Base-by-base conservation (phyloP, 164 flowering plant genomes). In the Kalanchoe fedtschenkoi region DNA sequence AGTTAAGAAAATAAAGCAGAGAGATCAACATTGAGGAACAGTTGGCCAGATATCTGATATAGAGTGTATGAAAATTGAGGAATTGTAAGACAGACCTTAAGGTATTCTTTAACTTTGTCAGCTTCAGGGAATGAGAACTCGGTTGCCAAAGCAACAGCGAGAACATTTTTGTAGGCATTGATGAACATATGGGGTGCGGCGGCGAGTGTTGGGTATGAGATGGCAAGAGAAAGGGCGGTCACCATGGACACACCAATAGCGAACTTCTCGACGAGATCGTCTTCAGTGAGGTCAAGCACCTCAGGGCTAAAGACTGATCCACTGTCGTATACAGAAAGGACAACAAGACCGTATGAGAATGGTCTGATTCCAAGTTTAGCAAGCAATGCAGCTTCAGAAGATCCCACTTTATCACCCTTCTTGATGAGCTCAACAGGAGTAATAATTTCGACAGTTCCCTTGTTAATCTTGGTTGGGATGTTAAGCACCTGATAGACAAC, bases 111-210 rank as follows among this genome's bases (percentile, higher is more conserved):
- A 16, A 80, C 85, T 71, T 78, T 68, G n/a, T 80, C 91, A 35
- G 91, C 88, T 38, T 68, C 83, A 1, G 88, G 88, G 80, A 68
- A 84, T 5, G 86, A 74, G 62, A 81, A 84, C 21, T 81, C 86
- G 0, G 89, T 77, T 22, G 62, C 83, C 21, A 84, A 63, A 19
- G 89, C 89, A 70, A 84, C 39, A 32, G 89, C 72, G 37, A 84
- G 70, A 6, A 74, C 75, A 65, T 84, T 84, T 81, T 84, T 84
- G 80, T 84, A 84, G 3, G 75, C 83, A 54, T 84, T 82, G 74
- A 82, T 69, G 71, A 85, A 78, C 88, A 85, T 83, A 72, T 85
- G 91, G 1, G 88, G 84, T 0, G 83, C 86, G 62, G 91, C 87
- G 3, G 88, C 87, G 6, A 85, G 63, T 39, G 88, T 81, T 21